phyloP scores from a whole-genome alignment of 2,329 filamentous ascomycete species.

The Xylariaceae sp. region DNA sequence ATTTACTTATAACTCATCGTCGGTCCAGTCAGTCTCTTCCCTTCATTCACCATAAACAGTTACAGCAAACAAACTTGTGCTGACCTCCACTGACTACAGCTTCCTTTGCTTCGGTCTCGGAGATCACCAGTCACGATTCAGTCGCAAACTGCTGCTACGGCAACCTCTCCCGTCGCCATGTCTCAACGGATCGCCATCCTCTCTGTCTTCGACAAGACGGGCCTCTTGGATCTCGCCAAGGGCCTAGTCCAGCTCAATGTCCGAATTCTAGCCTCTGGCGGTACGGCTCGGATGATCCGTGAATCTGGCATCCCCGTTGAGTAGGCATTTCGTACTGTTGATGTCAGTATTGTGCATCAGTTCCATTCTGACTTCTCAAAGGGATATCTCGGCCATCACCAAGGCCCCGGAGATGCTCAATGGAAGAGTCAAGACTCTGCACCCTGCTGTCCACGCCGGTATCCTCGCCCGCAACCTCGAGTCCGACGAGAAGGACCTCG shows the following conservation, averaged over 20 bases:
- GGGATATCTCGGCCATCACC: constrained; percentile 96
- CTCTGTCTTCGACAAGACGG: constrained; percentile 98
- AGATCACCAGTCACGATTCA: constrained; percentile 5
- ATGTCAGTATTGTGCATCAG: constrained; percentile 4
- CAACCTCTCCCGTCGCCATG: constrained; percentile 27
- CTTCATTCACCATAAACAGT: background rate
- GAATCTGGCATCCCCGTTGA: constrained; percentile 94
- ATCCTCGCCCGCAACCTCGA: constrained; percentile 93
- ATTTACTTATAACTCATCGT: background rate
- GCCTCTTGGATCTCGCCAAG: constrained; percentile 85
- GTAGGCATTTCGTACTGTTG: constrained; percentile 46
- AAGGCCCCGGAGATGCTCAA: constrained; percentile 91
- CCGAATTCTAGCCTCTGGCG: constrained; percentile 87
- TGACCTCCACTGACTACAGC: background rate
- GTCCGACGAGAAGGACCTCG: constrained; percentile 94
- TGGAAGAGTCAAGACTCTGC: constrained; percentile 81
- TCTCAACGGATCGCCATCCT: constrained; percentile 73
- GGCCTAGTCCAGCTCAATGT: constrained; percentile 85
- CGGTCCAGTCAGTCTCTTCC: background rate
- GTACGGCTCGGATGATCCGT: constrained; percentile 92
- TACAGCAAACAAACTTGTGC: background rate
- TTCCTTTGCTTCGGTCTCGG: background rate
- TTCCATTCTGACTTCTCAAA: constrained; percentile 35
- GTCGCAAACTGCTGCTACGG: constrained; percentile 10
- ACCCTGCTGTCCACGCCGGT: constrained; percentile 84